Evolutionary conservation across 805 yeast species (phyloP), one percentile per base, ranked within the genome.

Genomic region (Grigorovia humatica): DNA sequence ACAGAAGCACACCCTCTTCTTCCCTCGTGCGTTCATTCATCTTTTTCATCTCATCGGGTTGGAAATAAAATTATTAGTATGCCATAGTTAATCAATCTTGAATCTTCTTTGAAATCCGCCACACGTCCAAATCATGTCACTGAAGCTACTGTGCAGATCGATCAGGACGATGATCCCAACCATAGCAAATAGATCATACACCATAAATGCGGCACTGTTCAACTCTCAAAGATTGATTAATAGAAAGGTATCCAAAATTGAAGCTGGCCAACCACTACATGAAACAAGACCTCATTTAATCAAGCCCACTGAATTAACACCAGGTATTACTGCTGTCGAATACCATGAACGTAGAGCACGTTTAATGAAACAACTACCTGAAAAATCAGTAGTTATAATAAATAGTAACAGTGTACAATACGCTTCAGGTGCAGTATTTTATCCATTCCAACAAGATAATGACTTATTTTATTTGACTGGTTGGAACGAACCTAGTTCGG

Each of bases 381-480:
- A 76, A 9, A 74, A 76, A 20, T 55, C 56, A n/a, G 68, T 85
- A 29, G 90, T 91, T 0, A 79, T 93, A 20, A 66, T 90, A 9
- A 80, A 84, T 1, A 95, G 97, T 0, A 77, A 78, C 60, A 73
- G 77, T 42, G 73, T 84, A 9, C 86, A 87, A 64, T 88, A 74
- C 67, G 87, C 96, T 9, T 82, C 96, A 0, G 96, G 96, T 0
- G 80, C 91, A 9, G 98, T 91, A 0, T 93, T 93, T 61, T 82
- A 90, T 63, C 85, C 85, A 42, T 93, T 93, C 64, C 95, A 91
- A 63, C 99, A 93, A 69, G 85, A 90, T 63, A 91, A 86, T 50
- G 89, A 93, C 64, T 73, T 93, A 19, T 90, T 71, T 68, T 91
- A 91, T 65, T 68, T 91, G 54, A 84, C 95, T 1, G 98, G 98